Conservation (phyloP, 1,139 yeast genomes). For the Martiniozyma asiatica region DNA sequence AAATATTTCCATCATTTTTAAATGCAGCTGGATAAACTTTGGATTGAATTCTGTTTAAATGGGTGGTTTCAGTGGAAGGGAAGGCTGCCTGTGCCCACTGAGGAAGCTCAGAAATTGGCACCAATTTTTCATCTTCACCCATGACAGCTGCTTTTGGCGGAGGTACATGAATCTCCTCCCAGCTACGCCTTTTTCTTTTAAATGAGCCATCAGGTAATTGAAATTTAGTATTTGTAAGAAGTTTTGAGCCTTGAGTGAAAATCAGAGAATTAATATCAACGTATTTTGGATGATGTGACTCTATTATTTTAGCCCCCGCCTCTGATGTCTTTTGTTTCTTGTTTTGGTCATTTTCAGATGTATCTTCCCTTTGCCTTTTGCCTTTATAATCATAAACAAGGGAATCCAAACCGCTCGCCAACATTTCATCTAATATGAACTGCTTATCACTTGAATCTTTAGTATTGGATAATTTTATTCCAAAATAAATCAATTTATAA, state of each 20-base stretch:
- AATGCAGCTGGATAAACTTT: constrained; percentile 72
- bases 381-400: constrained; percentile 12
- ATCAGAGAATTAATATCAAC: constrained; percentile 53
- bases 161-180: constrained; percentile 85
- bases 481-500: constrained; percentile 18
- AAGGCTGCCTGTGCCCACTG: constrained; percentile 75
- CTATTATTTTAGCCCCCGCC: constrained; percentile 13
- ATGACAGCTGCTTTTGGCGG: constrained; percentile 39
- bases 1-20: constrained; percentile 52
- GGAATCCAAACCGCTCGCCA: constrained; percentile 5
- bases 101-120: constrained; percentile 56
- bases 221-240: constrained; percentile 56
- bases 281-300: constrained; percentile 31
- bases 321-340: constrained; percentile 11
- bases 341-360: constrained; percentile 10
- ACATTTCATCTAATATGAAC: constrained; percentile 1
- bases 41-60: constrained; percentile 76
- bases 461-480: constrained; percentile 14
- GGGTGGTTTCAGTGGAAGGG: constrained; percentile 50
- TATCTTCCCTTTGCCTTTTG: constrained; percentile 6
- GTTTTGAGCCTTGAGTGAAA: constrained; percentile 63
- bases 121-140: constrained; percentile 37
- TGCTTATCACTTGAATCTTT: constrained; percentile 10
- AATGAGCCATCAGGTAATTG: constrained; percentile 75
- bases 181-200: constrained; percentile 57